Percentiles rank a stretch among this genome's conserved stretches.
Evolutionary conservation across 1,139 yeast species (phyloP).

Genomic region (Hyphopichia wangnamkhiaoensis): DNA sequence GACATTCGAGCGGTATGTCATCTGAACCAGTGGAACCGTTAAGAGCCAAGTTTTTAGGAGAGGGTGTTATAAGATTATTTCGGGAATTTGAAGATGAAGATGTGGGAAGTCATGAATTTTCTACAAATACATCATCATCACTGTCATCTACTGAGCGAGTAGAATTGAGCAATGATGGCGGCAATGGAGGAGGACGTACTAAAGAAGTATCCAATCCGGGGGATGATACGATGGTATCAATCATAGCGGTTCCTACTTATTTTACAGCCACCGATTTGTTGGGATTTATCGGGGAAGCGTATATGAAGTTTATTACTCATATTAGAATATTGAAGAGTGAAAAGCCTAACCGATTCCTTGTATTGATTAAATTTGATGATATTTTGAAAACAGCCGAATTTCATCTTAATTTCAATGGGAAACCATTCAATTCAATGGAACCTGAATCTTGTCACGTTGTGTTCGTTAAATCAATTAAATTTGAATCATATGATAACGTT

Average conservation of each 20-base stretch:
- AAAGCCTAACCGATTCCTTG: slow-evolving; percentile 72
- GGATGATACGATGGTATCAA: slow-evolving; percentile 70
- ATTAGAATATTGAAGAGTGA: slow-evolving; percentile 70
- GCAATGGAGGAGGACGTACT: not conserved
- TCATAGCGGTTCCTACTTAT: slow-evolving; percentile 84
- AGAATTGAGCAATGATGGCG: not conserved
- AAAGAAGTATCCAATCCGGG: slow-evolving; percentile 24
- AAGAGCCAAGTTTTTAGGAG: slow-evolving; percentile 62
- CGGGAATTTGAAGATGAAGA: slow-evolving; percentile 43
- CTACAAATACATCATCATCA: not conserved
- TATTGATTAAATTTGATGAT: slow-evolving; percentile 70
- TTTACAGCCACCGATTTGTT: slow-evolving; percentile 82
- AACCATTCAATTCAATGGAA: slow-evolving; percentile 80
- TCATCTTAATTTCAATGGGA: slow-evolving; percentile 69
- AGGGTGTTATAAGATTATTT: slow-evolving; percentile 72
- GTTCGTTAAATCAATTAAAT: slow-evolving; percentile 60
- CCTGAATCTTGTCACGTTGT: slow-evolving; percentile 85
- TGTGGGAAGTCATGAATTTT: slow-evolving; percentile 13
- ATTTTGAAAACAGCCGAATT: slow-evolving; percentile 59
- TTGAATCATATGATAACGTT: slow-evolving; percentile 22
- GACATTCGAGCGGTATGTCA: slow-evolving; percentile 11
- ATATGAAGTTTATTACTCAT: slow-evolving; percentile 63
- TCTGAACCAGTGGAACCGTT: slow-evolving; percentile 44
- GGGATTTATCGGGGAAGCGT: slow-evolving; percentile 72
- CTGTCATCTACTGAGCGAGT: not conserved